Conservation (phyloP, 1,284 basidiomycete genomes). For the Fomitopsis schrenkii region DNA sequence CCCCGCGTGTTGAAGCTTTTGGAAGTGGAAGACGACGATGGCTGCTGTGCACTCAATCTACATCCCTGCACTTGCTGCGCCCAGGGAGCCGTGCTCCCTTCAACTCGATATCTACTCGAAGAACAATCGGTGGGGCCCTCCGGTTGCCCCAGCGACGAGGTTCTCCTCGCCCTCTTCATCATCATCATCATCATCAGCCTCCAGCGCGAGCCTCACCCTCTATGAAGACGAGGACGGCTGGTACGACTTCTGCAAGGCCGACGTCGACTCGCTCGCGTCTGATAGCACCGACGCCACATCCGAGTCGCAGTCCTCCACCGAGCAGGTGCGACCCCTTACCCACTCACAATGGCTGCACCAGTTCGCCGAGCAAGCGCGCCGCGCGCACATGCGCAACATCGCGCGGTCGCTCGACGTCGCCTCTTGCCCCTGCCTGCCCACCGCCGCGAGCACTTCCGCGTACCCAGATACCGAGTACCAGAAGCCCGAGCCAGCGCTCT, state of each 20-base stretch:
- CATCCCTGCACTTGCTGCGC: too few species aligned
- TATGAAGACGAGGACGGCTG: neutral
- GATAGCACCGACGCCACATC: neutral
- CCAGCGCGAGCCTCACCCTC: neutral
- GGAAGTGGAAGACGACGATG: neutral
- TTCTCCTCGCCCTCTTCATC: neutral
- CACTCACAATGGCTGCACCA: neutral
- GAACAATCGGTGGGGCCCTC: neutral
- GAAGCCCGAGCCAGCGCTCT: conserved; percentile 2
- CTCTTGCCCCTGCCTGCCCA: conserved; percentile 16
- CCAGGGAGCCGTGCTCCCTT: neutral
- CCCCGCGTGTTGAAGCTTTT: neutral
- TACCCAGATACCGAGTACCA: neutral
- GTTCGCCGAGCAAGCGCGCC: conserved; percentile 1
- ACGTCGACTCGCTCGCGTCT: neutral
- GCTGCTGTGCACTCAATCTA: neutral
- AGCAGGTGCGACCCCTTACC: neutral
- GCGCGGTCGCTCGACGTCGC: conserved; percentile 9
- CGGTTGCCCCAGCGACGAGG: neutral
- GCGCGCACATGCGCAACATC: neutral
- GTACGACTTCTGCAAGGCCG: neutral
- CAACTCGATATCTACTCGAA: neutral
- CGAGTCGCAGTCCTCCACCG: neutral
- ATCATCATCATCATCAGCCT: neutral
- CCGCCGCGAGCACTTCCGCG: neutral